Percentiles rank a stretch among this genome's conserved stretches.
phyloP scores from a whole-genome alignment of 345 rosid genomes.

The Balakata baccata region DNA sequence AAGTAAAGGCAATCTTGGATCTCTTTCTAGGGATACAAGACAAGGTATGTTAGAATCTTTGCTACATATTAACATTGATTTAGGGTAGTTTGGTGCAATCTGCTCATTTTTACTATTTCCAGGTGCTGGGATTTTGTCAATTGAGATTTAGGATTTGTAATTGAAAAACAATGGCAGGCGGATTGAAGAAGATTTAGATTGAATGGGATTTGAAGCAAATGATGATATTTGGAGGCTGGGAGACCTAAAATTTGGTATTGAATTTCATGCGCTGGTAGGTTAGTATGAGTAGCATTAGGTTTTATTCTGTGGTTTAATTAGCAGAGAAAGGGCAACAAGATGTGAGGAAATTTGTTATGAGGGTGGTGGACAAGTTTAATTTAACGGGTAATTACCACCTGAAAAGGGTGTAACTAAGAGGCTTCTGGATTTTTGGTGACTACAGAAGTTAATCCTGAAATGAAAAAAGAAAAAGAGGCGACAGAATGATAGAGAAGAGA shows the following conservation, averaged over 20 bases:
- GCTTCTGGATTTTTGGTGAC: no score
- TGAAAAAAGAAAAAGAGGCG: no score
- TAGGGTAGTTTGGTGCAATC: neutral
- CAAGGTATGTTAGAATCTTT: conserved; percentile 36
- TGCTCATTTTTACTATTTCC: neutral
- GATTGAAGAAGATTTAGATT: neutral
- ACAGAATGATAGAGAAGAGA: no score
- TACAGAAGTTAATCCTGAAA: no score
- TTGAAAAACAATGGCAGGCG: neutral
- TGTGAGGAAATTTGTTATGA: neutral
- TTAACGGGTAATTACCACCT: neutral
- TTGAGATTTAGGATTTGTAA: neutral
- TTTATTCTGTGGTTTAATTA: neutral
- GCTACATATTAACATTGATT: conserved; percentile 3
- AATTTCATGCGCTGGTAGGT: neutral
- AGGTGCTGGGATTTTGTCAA: neutral
- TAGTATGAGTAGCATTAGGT: neutral
- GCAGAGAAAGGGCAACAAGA: neutral
- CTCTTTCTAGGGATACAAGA: conserved; percentile 28
- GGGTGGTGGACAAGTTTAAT: neutral
- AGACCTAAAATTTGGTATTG: neutral
- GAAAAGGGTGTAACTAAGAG: neutral
- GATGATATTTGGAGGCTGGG: neutral
- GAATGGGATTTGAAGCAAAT: neutral
- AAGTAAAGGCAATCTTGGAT: conserved; percentile 27